Conservation (phyloP, 495 filamentous ascomycete species). For the Patellaria atrata region DNA sequence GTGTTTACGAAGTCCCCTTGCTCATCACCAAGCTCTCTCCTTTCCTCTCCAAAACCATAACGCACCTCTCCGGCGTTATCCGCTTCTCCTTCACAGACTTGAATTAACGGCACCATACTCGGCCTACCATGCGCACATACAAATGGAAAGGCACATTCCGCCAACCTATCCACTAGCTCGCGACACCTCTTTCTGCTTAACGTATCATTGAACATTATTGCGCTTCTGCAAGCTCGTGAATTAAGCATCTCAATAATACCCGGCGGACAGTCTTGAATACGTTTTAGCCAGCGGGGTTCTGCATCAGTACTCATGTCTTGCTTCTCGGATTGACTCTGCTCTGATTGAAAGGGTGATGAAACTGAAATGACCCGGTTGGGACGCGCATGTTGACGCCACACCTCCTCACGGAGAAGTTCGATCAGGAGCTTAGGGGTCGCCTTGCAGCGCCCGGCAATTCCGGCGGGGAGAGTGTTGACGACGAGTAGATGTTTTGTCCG, state of each 20-base stretch:
- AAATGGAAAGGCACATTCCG: slow-evolving; percentile 69
- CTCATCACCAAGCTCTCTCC: too few species aligned
- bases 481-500: slow-evolving; percentile 27
- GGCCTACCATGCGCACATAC: slow-evolving; percentile 51
- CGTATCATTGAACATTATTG: slow-evolving; percentile 94
- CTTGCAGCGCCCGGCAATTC: slow-evolving; percentile 62
- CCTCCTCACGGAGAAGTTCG: slow-evolving; percentile 58
- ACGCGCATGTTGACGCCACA: slow-evolving; percentile 36
- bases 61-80: too few species aligned
- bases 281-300: slow-evolving; percentile 37
- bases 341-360: neutral
- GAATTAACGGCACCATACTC: slow-evolving; percentile 28
- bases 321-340: neutral
- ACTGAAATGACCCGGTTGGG: too few species aligned
- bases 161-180: slow-evolving; percentile 45
- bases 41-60: too few species aligned
- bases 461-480: slow-evolving; percentile 47
- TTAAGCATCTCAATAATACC: slow-evolving; percentile 80
- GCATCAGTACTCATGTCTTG: neutral
- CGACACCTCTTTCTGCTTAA: slow-evolving; percentile 52
- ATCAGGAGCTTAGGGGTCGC: slow-evolving; percentile 52
- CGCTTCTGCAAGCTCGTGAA: slow-evolving; percentile 75
- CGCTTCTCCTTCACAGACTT: too few species aligned
- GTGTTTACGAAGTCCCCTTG: too few species aligned
- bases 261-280: slow-evolving; percentile 52